Evolutionary conservation across 768 basidiomycete genomes (phyloP).

Genomic region (Cyclocybe aegerita): DNA sequence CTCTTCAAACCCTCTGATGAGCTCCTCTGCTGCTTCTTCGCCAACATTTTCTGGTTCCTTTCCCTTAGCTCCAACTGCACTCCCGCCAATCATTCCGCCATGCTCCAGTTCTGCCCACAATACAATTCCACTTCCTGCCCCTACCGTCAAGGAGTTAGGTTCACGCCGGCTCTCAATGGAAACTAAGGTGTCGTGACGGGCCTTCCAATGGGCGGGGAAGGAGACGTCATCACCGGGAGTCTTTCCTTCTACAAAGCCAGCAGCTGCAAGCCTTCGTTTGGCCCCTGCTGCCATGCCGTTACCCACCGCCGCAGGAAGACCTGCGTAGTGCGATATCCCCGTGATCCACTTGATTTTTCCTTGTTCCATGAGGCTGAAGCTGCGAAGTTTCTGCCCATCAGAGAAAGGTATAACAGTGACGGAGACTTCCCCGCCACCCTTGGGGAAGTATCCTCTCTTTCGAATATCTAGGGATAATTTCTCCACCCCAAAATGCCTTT

Average conservation of each 20-base stretch:
- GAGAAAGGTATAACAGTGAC: slow-evolving; percentile 43
- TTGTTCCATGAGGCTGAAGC: slow-evolving; percentile 52
- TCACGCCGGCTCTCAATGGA: slow-evolving; percentile 43
- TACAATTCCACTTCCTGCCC: slow-evolving; percentile 70
- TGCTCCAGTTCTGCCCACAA: slow-evolving; percentile 73
- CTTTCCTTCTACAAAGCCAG: slow-evolving; percentile 28
- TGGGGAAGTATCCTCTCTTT: slow-evolving; percentile 71
- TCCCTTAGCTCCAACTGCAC: slow-evolving; percentile 59
- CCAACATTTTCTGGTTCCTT: slow-evolving; percentile 49
- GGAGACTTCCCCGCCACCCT: slow-evolving; percentile 65
- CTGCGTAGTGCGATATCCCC: slow-evolving; percentile 67
- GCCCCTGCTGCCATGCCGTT: slow-evolving; percentile 59
- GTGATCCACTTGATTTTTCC: slow-evolving; percentile 49
- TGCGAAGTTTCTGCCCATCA: slow-evolving; percentile 33
- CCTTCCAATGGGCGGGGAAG: no score
- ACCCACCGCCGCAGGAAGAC: slow-evolving; percentile 57
- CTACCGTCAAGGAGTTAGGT: slow-evolving; percentile 42
- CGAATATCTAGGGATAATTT: slow-evolving; percentile 45
- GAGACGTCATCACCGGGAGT: slow-evolving; percentile 1
- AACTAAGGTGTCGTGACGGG: slow-evolving; percentile 27
- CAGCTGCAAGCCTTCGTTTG: slow-evolving; percentile 33
- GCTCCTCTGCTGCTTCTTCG: slow-evolving; percentile 56
- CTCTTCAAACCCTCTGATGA: slow-evolving; percentile 55
- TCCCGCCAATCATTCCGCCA: slow-evolving; percentile 69
- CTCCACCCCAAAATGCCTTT: slow-evolving; percentile 49